Evolutionary conservation across 768 basidiomycete genomes (phyloP), one percentile per base, ranked within the genome.

Genomic region (Brasilioporus rufonigricans): DNA sequence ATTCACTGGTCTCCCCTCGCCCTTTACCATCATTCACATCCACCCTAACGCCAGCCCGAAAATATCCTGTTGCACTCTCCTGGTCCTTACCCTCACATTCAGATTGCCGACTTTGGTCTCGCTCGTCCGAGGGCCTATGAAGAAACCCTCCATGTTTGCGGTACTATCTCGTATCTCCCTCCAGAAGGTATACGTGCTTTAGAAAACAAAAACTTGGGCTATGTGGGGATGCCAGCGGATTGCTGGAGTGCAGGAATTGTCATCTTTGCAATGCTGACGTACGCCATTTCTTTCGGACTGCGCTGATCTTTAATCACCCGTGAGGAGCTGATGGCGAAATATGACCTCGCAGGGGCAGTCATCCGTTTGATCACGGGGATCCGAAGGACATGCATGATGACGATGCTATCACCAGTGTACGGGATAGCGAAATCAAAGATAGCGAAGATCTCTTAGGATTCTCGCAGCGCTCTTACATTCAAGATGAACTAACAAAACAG

Each of bases 191-290:
- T 93, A 35, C 76, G 88, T 11, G 91, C 91, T 8, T 72, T 93
- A 39, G 87, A 91, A 61, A 77, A 87, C 60, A 86, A 85, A 60
- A 77, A 89, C 54, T 70, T 89, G 40, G 83, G 87, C 48, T 91
- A 91, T 60, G 70, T 78, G 31, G 89, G 89, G 19, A 87, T 92
- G 86, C 88, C 90, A n/a, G 80, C 90, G 3, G 91, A 93, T 69
- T 93, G 91, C 63, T 93, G 91, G 91, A 91, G 91, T 61, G 81
- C 87, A 13, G 91, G 91, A 6, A 80, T 92, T 6, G 84, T 89
- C 49, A 71, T 93, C 48, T 92, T 86, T 59, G 84, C 91, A 52
- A 93, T 93, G 89, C 74, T 93, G 46, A 80, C 82, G 91, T 93
- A 73, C 56, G 89, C 78, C 38, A 29, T 48, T 35, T 57, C n/a